A percentile compares a stretch with the other conserved stretches of the same genome.
phyloP scores from a whole-genome alignment of 768 basidiomycete genomes.

The Mycena latifolia region DNA sequence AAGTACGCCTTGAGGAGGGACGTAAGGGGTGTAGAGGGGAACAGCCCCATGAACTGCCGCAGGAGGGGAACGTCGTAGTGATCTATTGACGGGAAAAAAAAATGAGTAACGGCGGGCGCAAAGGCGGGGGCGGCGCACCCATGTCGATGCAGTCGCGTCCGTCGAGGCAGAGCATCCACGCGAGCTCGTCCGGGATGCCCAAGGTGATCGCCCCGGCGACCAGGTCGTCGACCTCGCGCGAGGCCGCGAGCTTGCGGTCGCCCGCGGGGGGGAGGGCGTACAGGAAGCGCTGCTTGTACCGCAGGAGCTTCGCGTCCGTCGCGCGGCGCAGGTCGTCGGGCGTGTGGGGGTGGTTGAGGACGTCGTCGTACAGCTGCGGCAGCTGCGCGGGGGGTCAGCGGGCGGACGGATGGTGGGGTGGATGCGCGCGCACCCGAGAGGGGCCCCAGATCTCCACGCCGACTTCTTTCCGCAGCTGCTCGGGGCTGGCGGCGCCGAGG shows the following conservation, averaged over 20 bases:
- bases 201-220: conserved; percentile 83
- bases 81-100: conserved; percentile 52
- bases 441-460: conserved; percentile 70
- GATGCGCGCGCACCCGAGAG: conserved; percentile 64
- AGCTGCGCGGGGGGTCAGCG: conserved; percentile 57
- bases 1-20: conserved; percentile 77
- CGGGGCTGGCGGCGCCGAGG: conserved; percentile 73
- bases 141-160: conserved; percentile 74
- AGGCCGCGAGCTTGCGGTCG: conserved; percentile 58
- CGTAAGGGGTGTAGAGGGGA: conserved; percentile 71
- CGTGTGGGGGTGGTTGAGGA: conserved; percentile 86
- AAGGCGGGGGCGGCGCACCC: conserved; percentile 61
- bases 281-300: conserved; percentile 73
- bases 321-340: conserved; percentile 82
- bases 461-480: conserved; percentile 72
- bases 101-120: conserved; percentile 16
- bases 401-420: not conserved
- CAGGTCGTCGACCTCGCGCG: conserved; percentile 78
- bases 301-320: conserved; percentile 82
- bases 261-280: conserved; percentile 63
- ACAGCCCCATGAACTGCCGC: conserved; percentile 70
- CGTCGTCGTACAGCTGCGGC: conserved; percentile 78
- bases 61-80: conserved; percentile 71
- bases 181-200: conserved; percentile 80
- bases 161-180: conserved; percentile 87